Evolutionary conservation across 2,329 filamentous ascomycete species (phyloP), one percentile per base, ranked within the genome.

Genomic region (Colletotrichum liriopes): DNA sequence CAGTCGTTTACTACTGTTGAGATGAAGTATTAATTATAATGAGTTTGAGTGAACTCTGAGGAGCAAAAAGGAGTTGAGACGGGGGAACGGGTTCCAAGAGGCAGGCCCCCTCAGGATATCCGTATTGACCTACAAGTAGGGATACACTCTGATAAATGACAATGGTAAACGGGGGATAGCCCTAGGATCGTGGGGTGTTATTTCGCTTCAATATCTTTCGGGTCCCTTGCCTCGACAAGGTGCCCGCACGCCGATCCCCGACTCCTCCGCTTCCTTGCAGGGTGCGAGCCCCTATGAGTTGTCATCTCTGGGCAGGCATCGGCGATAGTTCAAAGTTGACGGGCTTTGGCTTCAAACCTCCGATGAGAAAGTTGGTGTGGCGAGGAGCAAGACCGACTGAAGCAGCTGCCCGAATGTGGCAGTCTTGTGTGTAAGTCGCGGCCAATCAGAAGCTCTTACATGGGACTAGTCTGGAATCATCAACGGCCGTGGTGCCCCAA

Each of bases 171-270:
- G 14, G 23, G n/a, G 23, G 23, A 41, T 14, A 26, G 11, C 4
- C 6, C 35, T 29, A 26, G 55, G n/a, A 14, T 41, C 37, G 37
- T 29, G 37, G n/a, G 20, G n/a, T 39, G 55, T 41, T 41, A 39
- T 41, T 58, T 41, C 55, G 55, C 55, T 41, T 58, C n/a, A 41
- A 8, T 58, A 12, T 58, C 37, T 26, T 26, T 14, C 14, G 41
- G 8, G 55, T 26, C 35, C 35, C 54, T 16, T 41, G 35, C n/a
- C 37, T 26, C 14, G 8, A 56, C 32, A 32, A 45, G 65, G 16
- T 41, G 12, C n/a, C 43, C 39, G 23, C 23, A 43, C 47, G 47
- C 41, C 39, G 58, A 67, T 67, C 65, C 41, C 45, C 39, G 41
- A 29, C 65, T 62, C 14, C 45, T 41, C 26, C 58, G 26, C 37